phyloP scores from a whole-genome alignment of 2,329 filamentous ascomycete genomes.

The Neoarthrinium moseri region DNA sequence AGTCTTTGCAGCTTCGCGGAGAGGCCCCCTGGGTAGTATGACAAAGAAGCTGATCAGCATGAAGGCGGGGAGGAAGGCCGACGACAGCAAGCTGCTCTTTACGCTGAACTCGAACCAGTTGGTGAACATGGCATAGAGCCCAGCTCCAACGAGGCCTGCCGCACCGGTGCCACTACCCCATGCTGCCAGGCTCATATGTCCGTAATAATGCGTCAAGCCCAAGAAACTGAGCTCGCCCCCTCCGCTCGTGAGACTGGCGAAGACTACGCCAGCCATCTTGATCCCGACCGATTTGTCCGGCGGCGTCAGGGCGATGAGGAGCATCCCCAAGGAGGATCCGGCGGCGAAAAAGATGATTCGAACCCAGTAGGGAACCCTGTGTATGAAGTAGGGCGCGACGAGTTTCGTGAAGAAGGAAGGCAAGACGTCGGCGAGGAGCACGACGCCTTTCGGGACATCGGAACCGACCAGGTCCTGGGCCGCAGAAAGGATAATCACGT shows the following conservation, averaged over 20 bases:
- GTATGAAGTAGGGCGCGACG: slow-evolving; percentile 89
- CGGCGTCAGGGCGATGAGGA: slow-evolving; percentile 80
- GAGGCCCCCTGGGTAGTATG: slow-evolving; percentile 67
- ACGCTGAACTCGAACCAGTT: slow-evolving; percentile 76
- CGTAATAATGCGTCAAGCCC: slow-evolving; percentile 90
- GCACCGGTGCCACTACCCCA: slow-evolving; percentile 94
- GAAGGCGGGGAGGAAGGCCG: slow-evolving; percentile 74
- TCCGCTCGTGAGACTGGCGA: slow-evolving; percentile 83
- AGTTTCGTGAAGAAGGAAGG: slow-evolving; percentile 89
- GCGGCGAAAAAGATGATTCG: slow-evolving; percentile 74
- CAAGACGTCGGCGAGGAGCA: slow-evolving; percentile 88
- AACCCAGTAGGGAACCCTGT: slow-evolving; percentile 74
- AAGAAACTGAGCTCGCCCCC: slow-evolving; percentile 89
- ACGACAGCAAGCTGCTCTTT: slow-evolving; percentile 70
- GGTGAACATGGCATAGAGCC: slow-evolving; percentile 83
- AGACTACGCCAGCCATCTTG: slow-evolving; percentile 79
- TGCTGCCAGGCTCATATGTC: slow-evolving; percentile 78
- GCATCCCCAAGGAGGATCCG: slow-evolving; percentile 82
- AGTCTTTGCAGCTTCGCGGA: slow-evolving; percentile 45
- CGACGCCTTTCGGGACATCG: slow-evolving; percentile 81
- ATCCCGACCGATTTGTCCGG: slow-evolving; percentile 61
- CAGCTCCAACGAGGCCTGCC: slow-evolving; percentile 82
- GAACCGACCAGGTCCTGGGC: slow-evolving; percentile 93
- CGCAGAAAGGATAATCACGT: slow-evolving; percentile 93
- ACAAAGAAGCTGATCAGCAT: slow-evolving; percentile 88